Evolutionary conservation across 257 asterid genomes (phyloP).

Genomic region (Solanum phureja): DNA sequence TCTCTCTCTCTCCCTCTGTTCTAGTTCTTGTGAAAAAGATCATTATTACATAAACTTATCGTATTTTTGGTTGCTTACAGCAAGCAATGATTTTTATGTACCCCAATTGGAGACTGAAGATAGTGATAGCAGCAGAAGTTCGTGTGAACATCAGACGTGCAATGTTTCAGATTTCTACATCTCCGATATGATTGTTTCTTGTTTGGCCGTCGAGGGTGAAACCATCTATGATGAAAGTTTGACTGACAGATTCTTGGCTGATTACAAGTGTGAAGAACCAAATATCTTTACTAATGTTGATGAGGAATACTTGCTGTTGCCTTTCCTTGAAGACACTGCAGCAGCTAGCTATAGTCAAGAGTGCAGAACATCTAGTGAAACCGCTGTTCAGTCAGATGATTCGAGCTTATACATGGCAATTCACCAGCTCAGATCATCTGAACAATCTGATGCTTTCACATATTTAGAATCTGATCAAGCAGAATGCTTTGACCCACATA

Average conservation of each 20-base stretch:
- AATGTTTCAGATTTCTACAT: slow-evolving; percentile 54
- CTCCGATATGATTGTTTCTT: slow-evolving; percentile 75
- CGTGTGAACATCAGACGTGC: slow-evolving; percentile 51
- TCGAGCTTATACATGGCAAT: slow-evolving; percentile 67
- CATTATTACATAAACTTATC: not conserved
- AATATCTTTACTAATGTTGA: slow-evolving; percentile 42
- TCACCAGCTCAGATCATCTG: slow-evolving; percentile 52
- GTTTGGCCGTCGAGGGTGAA: slow-evolving; percentile 34
- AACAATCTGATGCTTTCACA: slow-evolving; percentile 26
- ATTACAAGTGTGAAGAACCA: slow-evolving; percentile 57
- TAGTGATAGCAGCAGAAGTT: slow-evolving; percentile 64
- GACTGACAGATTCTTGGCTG: slow-evolving; percentile 39
- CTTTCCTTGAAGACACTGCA: slow-evolving; percentile 49
- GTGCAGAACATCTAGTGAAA: slow-evolving; percentile 34
- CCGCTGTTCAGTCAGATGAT: slow-evolving; percentile 23
- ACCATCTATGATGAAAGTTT: slow-evolving; percentile 32
- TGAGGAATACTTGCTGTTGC: slow-evolving; percentile 54
- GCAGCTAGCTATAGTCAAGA: slow-evolving; percentile 33
- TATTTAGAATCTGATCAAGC: slow-evolving; percentile 45
- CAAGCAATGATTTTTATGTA: slow-evolving; percentile 44
- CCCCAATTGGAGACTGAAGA: slow-evolving; percentile 73
- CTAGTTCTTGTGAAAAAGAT: not conserved
- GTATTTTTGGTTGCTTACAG: slow-evolving; percentile 24
- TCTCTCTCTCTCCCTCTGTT: not conserved
- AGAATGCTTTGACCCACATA: slow-evolving; percentile 81